These are phyloP conservation scores for Saccharomyces hybrid DNA, from an alignment of 1,139 yeast genomes.

Conservation along the genomic window DNA sequence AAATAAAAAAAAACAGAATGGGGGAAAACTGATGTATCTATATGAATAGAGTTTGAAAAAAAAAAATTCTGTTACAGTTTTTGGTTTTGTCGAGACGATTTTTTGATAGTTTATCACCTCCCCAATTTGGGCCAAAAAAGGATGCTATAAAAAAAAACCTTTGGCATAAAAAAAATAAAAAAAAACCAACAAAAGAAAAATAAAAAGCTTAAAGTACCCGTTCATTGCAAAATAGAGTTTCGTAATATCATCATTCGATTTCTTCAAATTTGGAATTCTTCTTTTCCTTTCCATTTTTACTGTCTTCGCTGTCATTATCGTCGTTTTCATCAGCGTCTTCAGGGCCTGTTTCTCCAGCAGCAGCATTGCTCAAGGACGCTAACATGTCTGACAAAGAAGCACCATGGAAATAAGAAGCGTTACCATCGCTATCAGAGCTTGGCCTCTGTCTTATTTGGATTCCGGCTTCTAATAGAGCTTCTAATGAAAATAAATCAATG, in stretches of 20 bases:
- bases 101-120: neutral
- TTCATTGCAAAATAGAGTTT: neutral
- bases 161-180: neutral
- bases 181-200: conserved; percentile 4
- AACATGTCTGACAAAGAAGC: conserved; percentile 29
- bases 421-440: conserved; percentile 6
- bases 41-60: neutral
- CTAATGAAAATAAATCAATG: conserved; percentile 25
- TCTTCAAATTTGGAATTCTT: conserved; percentile 20
- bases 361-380: conserved; percentile 31
- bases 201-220: neutral
- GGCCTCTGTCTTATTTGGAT: conserved; percentile 26
- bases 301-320: conserved; percentile 29
- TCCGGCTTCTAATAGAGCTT: conserved; percentile 29
- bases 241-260: conserved; percentile 10
- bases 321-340: conserved; percentile 25
- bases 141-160: neutral
- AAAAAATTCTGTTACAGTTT: neutral
- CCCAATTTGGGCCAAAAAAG: neutral
- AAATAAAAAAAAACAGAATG: neutral
- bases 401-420: conserved; percentile 22
- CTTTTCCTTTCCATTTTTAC: conserved; percentile 20
- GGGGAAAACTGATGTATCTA: neutral
- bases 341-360: conserved; percentile 31
- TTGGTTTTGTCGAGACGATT: neutral